Evolutionary conservation across 768 basidiomycete species (phyloP).

Genomic region (Rickenella mellea): DNA sequence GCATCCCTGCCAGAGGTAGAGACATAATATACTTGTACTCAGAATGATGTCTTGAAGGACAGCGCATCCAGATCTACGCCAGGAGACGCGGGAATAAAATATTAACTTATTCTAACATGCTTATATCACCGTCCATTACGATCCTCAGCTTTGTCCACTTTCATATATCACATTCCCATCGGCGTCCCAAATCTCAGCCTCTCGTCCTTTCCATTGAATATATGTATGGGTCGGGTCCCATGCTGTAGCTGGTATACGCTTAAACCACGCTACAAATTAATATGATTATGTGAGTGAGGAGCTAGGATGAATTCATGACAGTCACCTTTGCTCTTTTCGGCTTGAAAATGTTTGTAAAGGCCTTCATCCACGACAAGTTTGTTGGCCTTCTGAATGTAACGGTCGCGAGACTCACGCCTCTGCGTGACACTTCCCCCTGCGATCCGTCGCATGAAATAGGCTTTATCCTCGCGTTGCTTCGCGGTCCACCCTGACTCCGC

Average conservation of each 20-base stretch:
- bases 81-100: too few species aligned
- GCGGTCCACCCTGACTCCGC: background rate
- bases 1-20: too few species aligned
- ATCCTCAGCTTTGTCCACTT: too few species aligned
- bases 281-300: background rate
- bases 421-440: background rate
- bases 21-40: too few species aligned
- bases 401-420: background rate
- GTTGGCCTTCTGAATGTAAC: background rate
- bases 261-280: background rate
- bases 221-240: background rate
- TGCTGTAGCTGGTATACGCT: background rate
- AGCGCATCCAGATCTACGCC: too few species aligned
- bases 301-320: background rate
- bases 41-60: too few species aligned
- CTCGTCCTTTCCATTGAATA: background rate
- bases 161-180: background rate
- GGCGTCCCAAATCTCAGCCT: background rate
- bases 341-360: background rate
- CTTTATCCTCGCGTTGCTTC: background rate
- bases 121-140: too few species aligned
- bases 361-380: background rate
- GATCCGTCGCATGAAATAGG: background rate
- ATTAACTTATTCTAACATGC: too few species aligned
- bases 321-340: background rate